These are phyloP conservation scores for Irineochytrium annulatum DNA, from an alignment of 192 early-diverging fungal genomes.

Conservation along the genomic window DNA sequence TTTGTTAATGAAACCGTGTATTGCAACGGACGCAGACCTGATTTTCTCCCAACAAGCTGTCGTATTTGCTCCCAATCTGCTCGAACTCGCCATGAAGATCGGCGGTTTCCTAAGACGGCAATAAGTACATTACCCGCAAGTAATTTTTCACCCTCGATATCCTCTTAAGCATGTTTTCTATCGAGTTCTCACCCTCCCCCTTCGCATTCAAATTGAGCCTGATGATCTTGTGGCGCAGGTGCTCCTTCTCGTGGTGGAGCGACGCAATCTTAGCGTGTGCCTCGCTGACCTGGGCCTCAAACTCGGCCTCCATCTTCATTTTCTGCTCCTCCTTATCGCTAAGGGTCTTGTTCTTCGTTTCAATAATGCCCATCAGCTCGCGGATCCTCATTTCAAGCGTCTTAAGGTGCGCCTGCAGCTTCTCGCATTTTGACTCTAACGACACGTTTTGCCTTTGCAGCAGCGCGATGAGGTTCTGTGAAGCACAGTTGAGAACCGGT, in stretches of 20 bases:
- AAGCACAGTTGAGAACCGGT: no score
- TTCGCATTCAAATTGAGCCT: slow-evolving; percentile 54
- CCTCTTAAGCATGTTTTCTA: slow-evolving; percentile 62
- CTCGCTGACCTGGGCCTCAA: slow-evolving; percentile 33
- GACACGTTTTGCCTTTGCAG: slow-evolving; percentile 57
- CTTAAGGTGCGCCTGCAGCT: slow-evolving; percentile 56
- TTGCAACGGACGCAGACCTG: no score
- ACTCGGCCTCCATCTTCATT: slow-evolving; percentile 38
- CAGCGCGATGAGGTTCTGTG: slow-evolving; percentile 47
- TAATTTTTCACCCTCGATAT: slow-evolving; percentile 36
- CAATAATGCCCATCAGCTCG: slow-evolving; percentile 48
- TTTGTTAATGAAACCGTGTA: no score
- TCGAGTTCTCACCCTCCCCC: slow-evolving; percentile 57
- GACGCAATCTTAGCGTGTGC: slow-evolving; percentile 31
- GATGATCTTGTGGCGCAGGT: slow-evolving; percentile 61
- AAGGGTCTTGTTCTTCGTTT: slow-evolving; percentile 49
- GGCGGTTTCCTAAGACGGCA: slow-evolving; percentile 38
- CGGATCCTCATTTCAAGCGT: slow-evolving; percentile 48
- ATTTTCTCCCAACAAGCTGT: slow-evolving; percentile 36
- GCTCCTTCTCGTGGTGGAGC: slow-evolving; percentile 55
- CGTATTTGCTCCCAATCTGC: slow-evolving; percentile 45
- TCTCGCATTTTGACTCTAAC: slow-evolving; percentile 57
- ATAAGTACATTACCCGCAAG: not conserved
- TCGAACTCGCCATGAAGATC: slow-evolving; percentile 48
- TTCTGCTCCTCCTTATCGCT: slow-evolving; percentile 45